These are phyloP conservation scores for Nakazawaea anatomiae DNA, from an alignment of 805 yeast genomes.

Conservation along the genomic window DNA sequence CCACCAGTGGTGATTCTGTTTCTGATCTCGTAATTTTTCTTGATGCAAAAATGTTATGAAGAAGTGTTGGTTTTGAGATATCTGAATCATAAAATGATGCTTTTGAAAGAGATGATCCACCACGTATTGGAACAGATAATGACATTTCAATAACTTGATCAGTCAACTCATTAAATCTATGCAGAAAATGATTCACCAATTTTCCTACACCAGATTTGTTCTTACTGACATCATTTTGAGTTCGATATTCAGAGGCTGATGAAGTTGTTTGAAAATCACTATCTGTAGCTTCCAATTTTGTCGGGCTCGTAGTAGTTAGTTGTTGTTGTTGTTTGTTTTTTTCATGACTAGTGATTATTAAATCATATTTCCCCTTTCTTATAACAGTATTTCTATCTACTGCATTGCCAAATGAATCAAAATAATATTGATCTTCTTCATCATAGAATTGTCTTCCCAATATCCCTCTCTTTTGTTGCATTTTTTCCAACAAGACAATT, in stretches of 20 bases:
- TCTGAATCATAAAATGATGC: conserved; percentile 1
- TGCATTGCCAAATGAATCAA: conserved; percentile 30
- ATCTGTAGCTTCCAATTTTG: neutral
- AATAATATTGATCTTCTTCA: conserved; percentile 39
- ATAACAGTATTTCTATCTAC: conserved; percentile 2
- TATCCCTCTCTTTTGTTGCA: conserved; percentile 62
- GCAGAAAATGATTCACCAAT: neutral
- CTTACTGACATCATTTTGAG: neutral
- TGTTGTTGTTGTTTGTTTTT: conserved; percentile 15
- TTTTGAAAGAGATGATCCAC: neutral
- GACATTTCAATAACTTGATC: conserved; percentile 1
- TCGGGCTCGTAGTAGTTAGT: neutral
- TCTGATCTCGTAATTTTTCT: neutral
- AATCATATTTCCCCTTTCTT: conserved; percentile 10
- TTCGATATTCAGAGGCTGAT: neutral
- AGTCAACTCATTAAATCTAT: neutral
- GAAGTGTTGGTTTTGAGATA: neutral
- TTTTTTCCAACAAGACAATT: conserved; percentile 48
- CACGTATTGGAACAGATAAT: conserved; percentile 1
- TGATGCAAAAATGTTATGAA: neutral
- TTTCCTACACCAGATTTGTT: neutral
- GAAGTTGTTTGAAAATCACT: neutral
- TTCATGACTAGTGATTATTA: conserved; percentile 9
- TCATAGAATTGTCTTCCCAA: conserved; percentile 72
- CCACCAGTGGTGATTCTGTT: neutral